Evolutionary conservation across 768 basidiomycete species (phyloP), one percentile per base, ranked within the genome.

Genomic region (Boletus barrowsii): DNA sequence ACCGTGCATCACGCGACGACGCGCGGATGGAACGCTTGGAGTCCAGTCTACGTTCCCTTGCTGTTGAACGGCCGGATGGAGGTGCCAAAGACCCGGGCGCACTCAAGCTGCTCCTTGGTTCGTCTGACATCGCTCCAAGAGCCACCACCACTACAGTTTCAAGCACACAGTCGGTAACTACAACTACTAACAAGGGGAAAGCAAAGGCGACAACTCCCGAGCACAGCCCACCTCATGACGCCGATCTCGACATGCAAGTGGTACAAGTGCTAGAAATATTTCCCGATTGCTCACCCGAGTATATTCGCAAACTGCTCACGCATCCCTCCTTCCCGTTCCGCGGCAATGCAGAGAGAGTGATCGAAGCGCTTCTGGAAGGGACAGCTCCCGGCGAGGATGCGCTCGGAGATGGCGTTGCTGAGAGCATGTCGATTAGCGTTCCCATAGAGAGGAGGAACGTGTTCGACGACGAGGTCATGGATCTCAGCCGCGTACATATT

Each of bases 181-280:
- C 10, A 2, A 51, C 55, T 2, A 41, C 10, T 3, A 40, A 42
- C 32, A 78, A 78, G 60, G 78, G 75, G 2, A 83, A 83, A 68
- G 72, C 63, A 42, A 80, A 73, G 61, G 71, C 53, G 22, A 56
- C 24, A 3, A 52, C 62, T 5, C 60, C 66, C 11, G 33, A 53
- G 42, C 22, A 54, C 22, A 39, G 45, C 3, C 50, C 59, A 15
- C 57, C 49, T 10, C 49, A 65, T 8, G 76, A 82, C 51, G 68
- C 71, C 20, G 77, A 77, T 57, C 64, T 87, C 18, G 84, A 88
- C 50, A 49, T 79, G 22, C 79, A 84, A 47, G 74, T 88, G 26
- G 75, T 80, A 0, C 86, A 91, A 60, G 83, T 93, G 11, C 76
- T 89, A 13, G 90, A 90, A 58, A 83, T 93, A 56, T 74, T 94